Base-by-base conservation (phyloP, 805 yeast species). In the Hanseniaspora mollemarum region DNA sequence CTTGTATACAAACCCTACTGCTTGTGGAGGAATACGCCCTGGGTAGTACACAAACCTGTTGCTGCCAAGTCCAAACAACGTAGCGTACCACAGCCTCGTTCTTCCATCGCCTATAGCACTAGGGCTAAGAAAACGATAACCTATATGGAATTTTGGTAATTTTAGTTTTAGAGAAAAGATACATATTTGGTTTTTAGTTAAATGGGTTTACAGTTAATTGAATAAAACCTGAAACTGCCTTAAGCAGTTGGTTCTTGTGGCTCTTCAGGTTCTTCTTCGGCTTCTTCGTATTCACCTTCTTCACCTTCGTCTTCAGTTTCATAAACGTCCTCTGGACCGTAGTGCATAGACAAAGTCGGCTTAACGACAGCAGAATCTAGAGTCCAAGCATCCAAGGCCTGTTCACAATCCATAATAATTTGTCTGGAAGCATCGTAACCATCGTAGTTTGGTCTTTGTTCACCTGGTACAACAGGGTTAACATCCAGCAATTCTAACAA, bases 391-490 rank as follows among this genome's bases (percentile, higher is more conserved):
- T 84, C 83, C 65, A 83, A 74, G 52, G 92, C 87, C 57, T 78
- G 80, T 70, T 83, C 94, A 57, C 87, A 86, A 62, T 83, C 94
- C 59, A 83, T 79, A 61, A 83, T 83, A 67, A 83, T 83, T 70
- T 83, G 94, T 71, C 83, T 83, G 38, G 90, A 81, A 43, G 90
- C 87, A 67, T 83, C 92, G 66, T 83, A 83, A 59, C 94, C 94
- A 61, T 83, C 94, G 66, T 83, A 83, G 53, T 88, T 83, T 37
- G 88, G 83, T 78, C 92, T 81, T 44, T 90, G 83, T 71, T 84
- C 94, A 73, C 94, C 94, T 54, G 94, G 94, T 54, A 90, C 83
- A 48, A 84, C 90, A 55, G 92, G 84, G 55, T 86, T 71, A 62
- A 83, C 92, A 62, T 84, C 94, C 63, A 85, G 73, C 63, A 85